Evolutionary conservation across 169 alveolate species (phyloP).

Genomic region (Cryptosporidium sp.): DNA sequence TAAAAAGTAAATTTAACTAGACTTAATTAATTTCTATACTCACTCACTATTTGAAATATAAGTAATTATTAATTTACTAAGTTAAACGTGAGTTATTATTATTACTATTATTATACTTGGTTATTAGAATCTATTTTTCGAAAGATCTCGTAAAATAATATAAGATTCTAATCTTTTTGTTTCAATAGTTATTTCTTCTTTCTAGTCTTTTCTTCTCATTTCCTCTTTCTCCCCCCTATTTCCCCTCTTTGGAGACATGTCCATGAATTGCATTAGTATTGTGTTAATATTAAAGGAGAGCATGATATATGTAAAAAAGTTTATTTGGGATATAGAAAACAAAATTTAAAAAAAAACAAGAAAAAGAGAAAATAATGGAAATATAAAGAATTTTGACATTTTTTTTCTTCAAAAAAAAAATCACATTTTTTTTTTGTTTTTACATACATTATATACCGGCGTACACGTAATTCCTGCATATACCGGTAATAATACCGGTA

Average conservation of each 20-base stretch:
- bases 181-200: not conserved
- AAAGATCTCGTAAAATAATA: not conserved
- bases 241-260: slow-evolving; percentile 23
- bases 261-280: not conserved
- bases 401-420: not conserved
- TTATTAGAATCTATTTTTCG: not conserved
- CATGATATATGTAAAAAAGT: too few relatives aligned
- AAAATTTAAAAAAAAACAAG: not conserved
- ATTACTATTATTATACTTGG: too few relatives aligned
- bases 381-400: not conserved
- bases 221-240: too few relatives aligned
- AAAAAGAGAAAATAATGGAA: not conserved
- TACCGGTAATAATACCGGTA: slow-evolving; percentile 8
- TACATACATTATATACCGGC: slow-evolving; percentile 4
- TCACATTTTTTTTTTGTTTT: not conserved
- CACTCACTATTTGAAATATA: not conserved
- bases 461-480: not conserved
- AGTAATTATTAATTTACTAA: not conserved
- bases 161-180: not conserved
- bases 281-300: not conserved
- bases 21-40: not conserved
- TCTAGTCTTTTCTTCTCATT: not conserved
- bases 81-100: too few relatives aligned
- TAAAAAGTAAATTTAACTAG: not conserved
- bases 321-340: not conserved